Conservation (phyloP, 805 yeast species). For the Suhomyces sp. region DNA sequence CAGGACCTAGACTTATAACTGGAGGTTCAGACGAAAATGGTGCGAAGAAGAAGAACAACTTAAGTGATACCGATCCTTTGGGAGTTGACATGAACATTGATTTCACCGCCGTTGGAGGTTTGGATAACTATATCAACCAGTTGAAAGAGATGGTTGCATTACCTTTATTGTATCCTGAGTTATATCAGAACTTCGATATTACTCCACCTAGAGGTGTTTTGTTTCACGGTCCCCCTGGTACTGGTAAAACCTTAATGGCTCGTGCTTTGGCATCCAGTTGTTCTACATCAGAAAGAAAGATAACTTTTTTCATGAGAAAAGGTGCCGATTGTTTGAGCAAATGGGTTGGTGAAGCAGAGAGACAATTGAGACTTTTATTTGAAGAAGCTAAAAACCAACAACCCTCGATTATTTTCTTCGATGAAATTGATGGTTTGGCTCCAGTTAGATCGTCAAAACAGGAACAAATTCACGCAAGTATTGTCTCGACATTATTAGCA, state of each 20-base stretch:
- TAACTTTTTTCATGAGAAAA: constrained; percentile 95
- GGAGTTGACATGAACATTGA: constrained; percentile 87
- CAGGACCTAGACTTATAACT: constrained; percentile 27
- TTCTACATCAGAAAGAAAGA: constrained; percentile 77
- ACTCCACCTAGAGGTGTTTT: constrained; percentile 97
- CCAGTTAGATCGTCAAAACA: constrained; percentile 97
- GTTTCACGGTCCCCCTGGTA: constrained; percentile 99
- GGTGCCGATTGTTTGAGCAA: constrained; percentile 97
- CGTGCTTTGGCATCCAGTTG: constrained; percentile 95
- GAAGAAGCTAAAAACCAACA: constrained; percentile 96
- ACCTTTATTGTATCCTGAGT: constrained; percentile 90
- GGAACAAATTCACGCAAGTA: constrained; percentile 97
- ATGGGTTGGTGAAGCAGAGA: constrained; percentile 99
- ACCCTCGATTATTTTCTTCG: constrained; percentile 94
- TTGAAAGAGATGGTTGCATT: constrained; percentile 95
- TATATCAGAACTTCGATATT: constrained; percentile 82
- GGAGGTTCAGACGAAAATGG: constrained; percentile 33
- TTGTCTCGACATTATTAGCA: constrained; percentile 91
- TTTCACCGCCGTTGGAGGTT: constrained; percentile 85
- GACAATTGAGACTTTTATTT: constrained; percentile 84
- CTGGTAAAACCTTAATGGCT: constrained; percentile 98
- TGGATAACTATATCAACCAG: constrained; percentile 86
- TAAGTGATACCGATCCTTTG: constrained; percentile 90
- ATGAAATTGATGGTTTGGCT: constrained; percentile 97
- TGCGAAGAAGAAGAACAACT: constrained; percentile 50